Conservation (phyloP, 2,329 filamentous ascomycete species). For the Claviceps africana region DNA sequence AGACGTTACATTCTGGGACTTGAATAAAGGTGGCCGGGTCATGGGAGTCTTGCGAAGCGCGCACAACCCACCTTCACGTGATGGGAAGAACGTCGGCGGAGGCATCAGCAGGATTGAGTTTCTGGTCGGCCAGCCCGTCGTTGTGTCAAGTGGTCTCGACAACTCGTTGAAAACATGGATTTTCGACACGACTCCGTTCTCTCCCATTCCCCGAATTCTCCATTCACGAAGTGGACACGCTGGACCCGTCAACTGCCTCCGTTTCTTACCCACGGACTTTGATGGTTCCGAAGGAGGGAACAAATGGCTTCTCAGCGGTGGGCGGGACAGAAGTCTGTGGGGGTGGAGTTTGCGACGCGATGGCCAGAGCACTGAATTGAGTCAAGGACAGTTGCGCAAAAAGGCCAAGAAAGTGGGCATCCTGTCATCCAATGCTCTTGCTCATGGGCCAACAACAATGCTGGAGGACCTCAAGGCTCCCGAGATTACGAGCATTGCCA, state of each 20-base stretch:
- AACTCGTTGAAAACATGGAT: conserved; percentile 96
- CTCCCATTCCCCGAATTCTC: conserved; percentile 68
- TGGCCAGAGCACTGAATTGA: conserved; percentile 84
- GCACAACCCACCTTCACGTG: conserved; percentile 58
- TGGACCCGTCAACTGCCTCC: conserved; percentile 65
- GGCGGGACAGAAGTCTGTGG: conserved; percentile 84
- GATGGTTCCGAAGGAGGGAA: conserved; percentile 79
- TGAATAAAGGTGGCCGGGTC: conserved; percentile 76
- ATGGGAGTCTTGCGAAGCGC: conserved; percentile 78
- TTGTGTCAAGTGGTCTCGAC: conserved; percentile 81
- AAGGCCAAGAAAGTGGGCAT: conserved; percentile 83
- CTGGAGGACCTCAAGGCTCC: conserved; percentile 74
- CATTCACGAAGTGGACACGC: conserved; percentile 83
- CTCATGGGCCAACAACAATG: conserved; percentile 47
- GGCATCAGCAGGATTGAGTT: conserved; percentile 86
- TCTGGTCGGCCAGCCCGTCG: conserved; percentile 71
- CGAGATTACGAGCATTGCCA: conserved; percentile 82
- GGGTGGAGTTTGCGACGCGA: conserved; percentile 91
- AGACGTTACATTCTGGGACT: conserved; percentile 91
- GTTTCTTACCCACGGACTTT: conserved; percentile 76
- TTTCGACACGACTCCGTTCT: conserved; percentile 85
- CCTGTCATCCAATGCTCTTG: conserved; percentile 40
- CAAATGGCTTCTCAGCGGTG: conserved; percentile 88
- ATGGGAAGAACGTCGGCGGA: conserved; percentile 45
- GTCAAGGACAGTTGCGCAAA: conserved; percentile 76